These are phyloP conservation scores for Lignosus rhinocerotis DNA, from an alignment of 1,284 basidiomycete species.

Conservation along the genomic window DNA sequence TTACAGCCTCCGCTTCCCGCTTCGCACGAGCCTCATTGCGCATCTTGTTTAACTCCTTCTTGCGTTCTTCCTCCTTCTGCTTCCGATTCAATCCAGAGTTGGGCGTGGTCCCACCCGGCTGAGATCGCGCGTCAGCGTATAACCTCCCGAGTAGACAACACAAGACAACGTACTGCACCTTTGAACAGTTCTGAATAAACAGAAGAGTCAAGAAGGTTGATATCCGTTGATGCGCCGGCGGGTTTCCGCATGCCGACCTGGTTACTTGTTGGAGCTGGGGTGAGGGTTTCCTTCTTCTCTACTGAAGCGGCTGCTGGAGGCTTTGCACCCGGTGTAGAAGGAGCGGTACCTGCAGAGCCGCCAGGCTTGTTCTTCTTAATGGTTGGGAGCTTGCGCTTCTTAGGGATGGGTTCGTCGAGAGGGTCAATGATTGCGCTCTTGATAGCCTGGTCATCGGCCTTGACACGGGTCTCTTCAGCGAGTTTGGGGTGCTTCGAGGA, in stretches of 20 bases:
- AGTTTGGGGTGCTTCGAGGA: background rate
- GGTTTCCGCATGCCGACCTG: conserved; percentile 37
- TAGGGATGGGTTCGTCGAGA: conserved; percentile 33
- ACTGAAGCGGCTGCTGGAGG: conserved; percentile 23
- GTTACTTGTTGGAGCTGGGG: conserved; percentile 22
- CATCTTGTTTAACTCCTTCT: conserved; percentile 68
- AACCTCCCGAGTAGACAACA: background rate
- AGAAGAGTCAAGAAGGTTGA: conserved; percentile 61
- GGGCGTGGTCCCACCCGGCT: conserved; percentile 55
- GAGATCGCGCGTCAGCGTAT: background rate
- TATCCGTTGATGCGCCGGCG: conserved; percentile 47
- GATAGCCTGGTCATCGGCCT: conserved; percentile 8
- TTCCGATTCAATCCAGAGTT: conserved; percentile 58
- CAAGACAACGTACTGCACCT: conserved; percentile 42
- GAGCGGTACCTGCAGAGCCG: conserved; percentile 29
- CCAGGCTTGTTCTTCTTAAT: conserved; percentile 71
- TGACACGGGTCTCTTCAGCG: background rate
- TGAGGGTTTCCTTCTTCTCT: conserved; percentile 26
- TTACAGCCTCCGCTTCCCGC: conserved; percentile 55
- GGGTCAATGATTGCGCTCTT: conserved; percentile 6
- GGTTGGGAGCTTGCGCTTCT: conserved; percentile 67
- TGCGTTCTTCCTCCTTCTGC: conserved; percentile 68
- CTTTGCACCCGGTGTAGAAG: conserved; percentile 33
- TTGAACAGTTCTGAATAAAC: conserved; percentile 71
- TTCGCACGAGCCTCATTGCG: conserved; percentile 67